Evolutionary conservation across 2,329 filamentous ascomycete genomes (phyloP).

Genomic region (Aspergillus tamarii): DNA sequence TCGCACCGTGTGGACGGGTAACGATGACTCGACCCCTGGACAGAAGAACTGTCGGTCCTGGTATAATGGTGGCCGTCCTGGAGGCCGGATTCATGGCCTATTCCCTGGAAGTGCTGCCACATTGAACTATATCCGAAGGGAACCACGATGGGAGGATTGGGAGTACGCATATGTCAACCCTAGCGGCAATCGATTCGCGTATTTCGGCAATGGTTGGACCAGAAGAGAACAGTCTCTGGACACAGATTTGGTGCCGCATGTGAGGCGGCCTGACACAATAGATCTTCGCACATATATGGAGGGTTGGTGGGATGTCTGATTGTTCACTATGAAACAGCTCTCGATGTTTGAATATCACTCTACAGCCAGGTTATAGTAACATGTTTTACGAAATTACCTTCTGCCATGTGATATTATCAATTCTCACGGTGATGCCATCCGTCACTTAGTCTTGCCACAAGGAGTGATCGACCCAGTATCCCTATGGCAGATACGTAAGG

Average conservation of each 20-base stretch:
- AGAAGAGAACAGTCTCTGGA: conserved; percentile 58
- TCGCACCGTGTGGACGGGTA: conserved; percentile 49
- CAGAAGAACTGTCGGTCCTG: conserved; percentile 68
- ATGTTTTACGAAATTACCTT: not conserved
- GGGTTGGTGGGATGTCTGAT: conserved; percentile 63
- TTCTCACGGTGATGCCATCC: no score
- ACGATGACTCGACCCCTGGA: conserved; percentile 43
- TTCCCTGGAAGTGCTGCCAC: conserved; percentile 72
- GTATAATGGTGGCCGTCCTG: conserved; percentile 70
- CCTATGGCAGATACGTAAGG: no score
- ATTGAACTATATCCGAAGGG: conserved; percentile 60
- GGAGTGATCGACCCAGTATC: no score
- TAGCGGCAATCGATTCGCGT: conserved; percentile 52
- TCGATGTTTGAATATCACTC: not conserved
- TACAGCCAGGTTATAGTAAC: no score
- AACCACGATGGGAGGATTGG: conserved; percentile 63
- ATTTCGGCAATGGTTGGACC: conserved; percentile 71
- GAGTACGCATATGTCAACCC: conserved; percentile 54
- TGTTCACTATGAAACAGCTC: not conserved
- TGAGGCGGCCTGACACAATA: conserved; percentile 58
- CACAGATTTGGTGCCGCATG: conserved; percentile 66
- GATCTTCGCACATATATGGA: conserved; percentile 68
- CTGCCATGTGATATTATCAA: no score
- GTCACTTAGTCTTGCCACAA: no score
- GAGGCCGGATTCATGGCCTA: conserved; percentile 66